A percentile compares a stretch with the other conserved stretches of the same genome.
These are phyloP conservation scores for Saraca asoca DNA, from an alignment of 331 rosid species.

Conservation along the genomic window DNA sequence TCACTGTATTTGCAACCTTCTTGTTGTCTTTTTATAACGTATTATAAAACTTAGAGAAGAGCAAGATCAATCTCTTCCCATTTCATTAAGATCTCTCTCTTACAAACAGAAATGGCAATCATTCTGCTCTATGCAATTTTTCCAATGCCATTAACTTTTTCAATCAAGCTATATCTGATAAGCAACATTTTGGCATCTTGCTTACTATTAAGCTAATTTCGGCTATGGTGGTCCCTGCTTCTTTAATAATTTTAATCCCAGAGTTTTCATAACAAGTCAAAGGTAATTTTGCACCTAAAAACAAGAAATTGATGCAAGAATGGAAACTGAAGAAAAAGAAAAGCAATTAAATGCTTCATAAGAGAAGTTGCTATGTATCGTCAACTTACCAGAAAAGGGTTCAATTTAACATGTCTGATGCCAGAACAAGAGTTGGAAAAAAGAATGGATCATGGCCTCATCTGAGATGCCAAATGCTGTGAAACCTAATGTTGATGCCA, in stretches of 20 bases:
- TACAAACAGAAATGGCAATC: constrained; percentile 12
- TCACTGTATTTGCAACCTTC: constrained; percentile 19
- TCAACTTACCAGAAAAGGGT: constrained; percentile 27
- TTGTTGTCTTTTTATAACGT: constrained; percentile 4
- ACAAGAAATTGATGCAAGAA: no score
- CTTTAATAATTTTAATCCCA: no score
- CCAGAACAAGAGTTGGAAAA: constrained; percentile 14
- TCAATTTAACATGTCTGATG: background rate
- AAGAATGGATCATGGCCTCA: constrained; percentile 35
- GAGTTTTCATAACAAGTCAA: no score
- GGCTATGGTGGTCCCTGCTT: background rate
- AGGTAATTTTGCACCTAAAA: no score
- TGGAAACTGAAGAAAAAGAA: no score
- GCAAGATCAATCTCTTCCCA: constrained; percentile 22
- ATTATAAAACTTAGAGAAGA: constrained; percentile 7
- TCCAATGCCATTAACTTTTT: background rate
- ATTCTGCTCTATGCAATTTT: background rate
- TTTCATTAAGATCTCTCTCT: background rate
- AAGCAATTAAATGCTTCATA: constrained; percentile 20
- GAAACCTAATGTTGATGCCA: constrained; percentile 26
- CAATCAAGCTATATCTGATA: background rate
- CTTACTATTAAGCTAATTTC: background rate
- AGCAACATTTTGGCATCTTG: background rate
- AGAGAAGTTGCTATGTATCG: background rate
- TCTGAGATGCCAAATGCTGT: constrained; percentile 36